Conservation (phyloP, 2,329 filamentous ascomycete species). For the Penicillium sp. region DNA sequence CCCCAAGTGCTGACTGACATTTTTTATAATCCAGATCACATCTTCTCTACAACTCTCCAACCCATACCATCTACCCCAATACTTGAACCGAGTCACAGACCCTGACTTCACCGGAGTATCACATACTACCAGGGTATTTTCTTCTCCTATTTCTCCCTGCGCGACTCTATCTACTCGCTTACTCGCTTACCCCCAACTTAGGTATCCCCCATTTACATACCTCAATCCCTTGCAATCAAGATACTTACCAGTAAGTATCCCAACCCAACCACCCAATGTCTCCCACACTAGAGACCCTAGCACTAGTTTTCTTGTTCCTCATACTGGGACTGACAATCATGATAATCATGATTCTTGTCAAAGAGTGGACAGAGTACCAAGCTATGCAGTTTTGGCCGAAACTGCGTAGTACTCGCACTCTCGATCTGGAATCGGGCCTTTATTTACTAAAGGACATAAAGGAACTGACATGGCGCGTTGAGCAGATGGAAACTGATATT, state of each 20-base stretch:
- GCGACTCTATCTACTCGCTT: background rate
- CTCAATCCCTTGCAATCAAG: background rate
- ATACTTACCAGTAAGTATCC: background rate
- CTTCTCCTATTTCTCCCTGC: background rate
- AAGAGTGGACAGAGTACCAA: slow-evolving; percentile 7
- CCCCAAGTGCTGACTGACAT: background rate
- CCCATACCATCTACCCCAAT: background rate
- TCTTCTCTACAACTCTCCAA: background rate
- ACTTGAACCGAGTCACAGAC: background rate
- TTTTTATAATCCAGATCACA: background rate
- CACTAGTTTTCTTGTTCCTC: background rate
- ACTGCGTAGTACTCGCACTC: background rate
- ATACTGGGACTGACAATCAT: background rate
- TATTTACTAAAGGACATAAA: background rate
- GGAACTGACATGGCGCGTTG: background rate
- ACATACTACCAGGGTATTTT: background rate
- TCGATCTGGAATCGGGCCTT: slow-evolving; percentile 4
- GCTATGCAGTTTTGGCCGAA: slow-evolving; percentile 7
- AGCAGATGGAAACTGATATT: background rate
- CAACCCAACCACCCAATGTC: background rate
- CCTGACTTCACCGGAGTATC: background rate
- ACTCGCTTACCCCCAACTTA: background rate
- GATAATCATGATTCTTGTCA: slow-evolving; percentile 5
- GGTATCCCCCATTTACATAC: background rate
- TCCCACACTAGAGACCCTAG: background rate